Percentiles rank a stretch among this genome's conserved stretches.
These are phyloP conservation scores for Cladosporium austrohemisphaericum DNA, from an alignment of 2,329 filamentous ascomycete genomes.

Conservation along the genomic window DNA sequence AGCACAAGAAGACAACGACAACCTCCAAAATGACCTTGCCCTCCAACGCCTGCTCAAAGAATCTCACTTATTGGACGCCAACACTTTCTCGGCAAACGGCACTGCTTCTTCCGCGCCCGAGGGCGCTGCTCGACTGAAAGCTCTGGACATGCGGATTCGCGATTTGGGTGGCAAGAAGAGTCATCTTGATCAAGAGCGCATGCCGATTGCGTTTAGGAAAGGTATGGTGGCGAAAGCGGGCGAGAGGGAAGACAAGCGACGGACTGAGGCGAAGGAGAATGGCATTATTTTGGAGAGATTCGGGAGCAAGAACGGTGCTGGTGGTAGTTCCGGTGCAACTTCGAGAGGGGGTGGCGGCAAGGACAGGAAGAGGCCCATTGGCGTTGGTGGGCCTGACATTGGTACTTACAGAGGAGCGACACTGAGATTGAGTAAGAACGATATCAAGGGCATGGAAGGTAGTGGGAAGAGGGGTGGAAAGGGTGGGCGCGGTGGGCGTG, in stretches of 20 bases:
- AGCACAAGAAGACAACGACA: constrained; percentile 49
- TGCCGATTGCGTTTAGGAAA: constrained; percentile 83
- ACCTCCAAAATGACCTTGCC: constrained; percentile 87
- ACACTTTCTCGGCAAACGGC: constrained; percentile 50
- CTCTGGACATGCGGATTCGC: constrained; percentile 78
- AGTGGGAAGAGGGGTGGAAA: constrained; percentile 4
- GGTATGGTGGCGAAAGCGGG: constrained; percentile 71
- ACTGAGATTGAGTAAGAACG: constrained; percentile 71
- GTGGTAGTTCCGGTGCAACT: constrained; percentile 18
- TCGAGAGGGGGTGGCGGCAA: constrained; percentile 22
- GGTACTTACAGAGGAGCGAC: constrained; percentile 78
- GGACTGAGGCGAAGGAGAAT: constrained; percentile 80
- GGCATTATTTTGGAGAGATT: constrained; percentile 77
- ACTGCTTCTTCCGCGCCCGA: constrained; percentile 37
- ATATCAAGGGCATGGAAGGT: constrained; percentile 65
- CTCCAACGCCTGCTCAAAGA: constrained; percentile 87
- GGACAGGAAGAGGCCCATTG: constrained; percentile 49
- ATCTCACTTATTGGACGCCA: constrained; percentile 75
- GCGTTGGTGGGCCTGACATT: constrained; percentile 72
- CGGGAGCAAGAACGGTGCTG: constrained; percentile 35
- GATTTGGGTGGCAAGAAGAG: constrained; percentile 74
- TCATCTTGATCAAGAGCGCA: constrained; percentile 73
- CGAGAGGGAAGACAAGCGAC: constrained; percentile 64
- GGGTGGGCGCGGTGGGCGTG: background rate
- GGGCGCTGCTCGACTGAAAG: constrained; percentile 74